Evolutionary conservation across 2,329 filamentous ascomycete genomes (phyloP), one percentile per base, ranked within the genome.

Genomic region (Mycosphaerelloides madeirae): DNA sequence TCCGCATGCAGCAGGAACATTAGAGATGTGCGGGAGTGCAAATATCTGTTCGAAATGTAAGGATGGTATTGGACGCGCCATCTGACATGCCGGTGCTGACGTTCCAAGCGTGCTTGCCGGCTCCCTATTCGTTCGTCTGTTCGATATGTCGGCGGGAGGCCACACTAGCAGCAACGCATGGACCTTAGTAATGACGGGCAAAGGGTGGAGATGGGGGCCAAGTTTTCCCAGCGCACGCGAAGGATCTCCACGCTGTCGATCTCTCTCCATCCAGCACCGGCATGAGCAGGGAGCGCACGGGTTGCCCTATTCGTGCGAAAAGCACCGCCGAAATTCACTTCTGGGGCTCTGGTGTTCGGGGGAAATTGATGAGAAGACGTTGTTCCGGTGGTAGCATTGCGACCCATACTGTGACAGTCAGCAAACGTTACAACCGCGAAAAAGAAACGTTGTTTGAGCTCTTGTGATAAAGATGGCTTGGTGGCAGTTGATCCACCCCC

Each of bases 201-300:
- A 25, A 9, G 22, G 33, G 18, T 32, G 31, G 16, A 25, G 37
- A 40, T 48, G 41, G 45, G 45, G 45, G 45, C 45, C 32, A 25
- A 25, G 22, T 9, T 5, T 25, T 25, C 22, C n/a, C 16, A 15
- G 18, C 12, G 31, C 39, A 14, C 40, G 36, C 38, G 46, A 46
- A 43, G 46, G 41, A 49, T 49, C 31, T 34, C 46, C 46, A 49
- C 38, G 41, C 38, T 42, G 46, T 38, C 41, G 41, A 49, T 49
- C 46, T 31, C 41, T 31, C 29, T 25, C 22, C 6, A 25, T 25
- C 22, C 6, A 25, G 32, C 40, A 42, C 41, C 14, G 22, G 28
- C 32, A 35, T 15, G 11, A 15, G 15, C 16, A 31, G 33, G 31
- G 28, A 43, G 25, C 41, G 32, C 37, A 20, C 33, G 33, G 19